These are phyloP conservation scores for Isabelozyma rhagii DNA, from an alignment of 805 yeast genomes.

Conservation along the genomic window DNA sequence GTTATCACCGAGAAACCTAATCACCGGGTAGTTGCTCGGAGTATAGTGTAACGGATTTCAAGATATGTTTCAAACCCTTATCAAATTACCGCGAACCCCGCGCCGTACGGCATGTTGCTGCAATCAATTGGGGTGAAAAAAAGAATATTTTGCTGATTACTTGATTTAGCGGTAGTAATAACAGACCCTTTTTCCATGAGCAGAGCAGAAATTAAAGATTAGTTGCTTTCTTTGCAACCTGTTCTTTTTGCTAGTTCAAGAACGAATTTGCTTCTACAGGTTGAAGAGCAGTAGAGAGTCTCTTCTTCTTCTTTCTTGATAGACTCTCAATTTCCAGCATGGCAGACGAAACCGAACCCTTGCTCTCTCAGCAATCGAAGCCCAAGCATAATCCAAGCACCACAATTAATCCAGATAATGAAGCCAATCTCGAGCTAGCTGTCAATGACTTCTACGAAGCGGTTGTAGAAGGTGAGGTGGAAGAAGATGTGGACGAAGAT, in stretches of 20 bases:
- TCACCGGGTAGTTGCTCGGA: too few relatives aligned
- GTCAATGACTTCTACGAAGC: conserved; percentile 30
- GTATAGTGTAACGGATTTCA: too few relatives aligned
- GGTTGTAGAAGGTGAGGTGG: conserved; percentile 29
- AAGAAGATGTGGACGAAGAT: conserved; percentile 37
- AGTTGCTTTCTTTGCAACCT: too few relatives aligned
- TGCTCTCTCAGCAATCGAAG: neutral
- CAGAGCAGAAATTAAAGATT: too few relatives aligned
- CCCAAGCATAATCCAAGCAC: neutral
- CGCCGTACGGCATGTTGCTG: neutral
- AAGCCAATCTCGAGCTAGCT: neutral
- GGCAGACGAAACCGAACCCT: neutral
- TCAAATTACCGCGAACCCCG: neutral
- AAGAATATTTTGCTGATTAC: neutral
- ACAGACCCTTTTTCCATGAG: neutral
- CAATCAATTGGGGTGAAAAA: neutral
- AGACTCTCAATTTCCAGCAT: neutral
- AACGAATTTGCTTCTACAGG: too few relatives aligned
- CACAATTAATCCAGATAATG: neutral
- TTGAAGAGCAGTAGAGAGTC: too few relatives aligned
- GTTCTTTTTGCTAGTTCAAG: too few relatives aligned
- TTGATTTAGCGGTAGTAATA: neutral
- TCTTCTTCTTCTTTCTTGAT: too few relatives aligned
- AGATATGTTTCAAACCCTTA: too few relatives aligned
- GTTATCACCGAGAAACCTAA: too few relatives aligned